Percentiles rank a stretch among this genome's conserved stretches.
Conservation (phyloP, 495 filamentous ascomycete species). For the Cryomyces minteri region DNA sequence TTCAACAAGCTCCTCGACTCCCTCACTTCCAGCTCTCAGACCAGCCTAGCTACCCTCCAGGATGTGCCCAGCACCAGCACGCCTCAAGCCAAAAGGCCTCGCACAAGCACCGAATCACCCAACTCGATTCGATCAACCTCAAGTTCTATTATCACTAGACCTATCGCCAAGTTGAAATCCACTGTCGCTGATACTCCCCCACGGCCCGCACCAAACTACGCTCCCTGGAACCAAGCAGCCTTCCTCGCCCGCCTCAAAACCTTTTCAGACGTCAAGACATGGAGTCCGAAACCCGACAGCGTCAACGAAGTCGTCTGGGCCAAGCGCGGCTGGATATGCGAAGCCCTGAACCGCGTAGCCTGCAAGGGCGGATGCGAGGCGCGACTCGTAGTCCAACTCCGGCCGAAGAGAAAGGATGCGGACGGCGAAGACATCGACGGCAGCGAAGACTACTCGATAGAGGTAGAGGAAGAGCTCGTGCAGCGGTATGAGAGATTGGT, state of each 20-base stretch:
- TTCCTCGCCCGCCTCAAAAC: constrained; percentile 72
- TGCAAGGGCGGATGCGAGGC: constrained; percentile 66
- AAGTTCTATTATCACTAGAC: not conserved
- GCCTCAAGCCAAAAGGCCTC: constrained; percentile 10
- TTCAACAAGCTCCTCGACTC: constrained; percentile 22
- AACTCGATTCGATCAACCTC: not conserved
- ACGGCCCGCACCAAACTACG: constrained; percentile 38
- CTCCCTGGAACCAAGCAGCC: constrained; percentile 64
- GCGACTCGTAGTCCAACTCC: constrained; percentile 63
- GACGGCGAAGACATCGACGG: constrained; percentile 36
- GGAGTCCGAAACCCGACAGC: constrained; percentile 60
- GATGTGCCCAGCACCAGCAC: constrained; percentile 5
- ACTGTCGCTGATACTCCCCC: not conserved
- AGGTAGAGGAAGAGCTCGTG: constrained; percentile 46
- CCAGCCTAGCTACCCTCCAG: constrained; percentile 2
- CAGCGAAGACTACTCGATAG: constrained; percentile 38
- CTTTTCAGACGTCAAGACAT: constrained; percentile 76
- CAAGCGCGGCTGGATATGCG: constrained; percentile 80
- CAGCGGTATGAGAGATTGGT: constrained; percentile 56
- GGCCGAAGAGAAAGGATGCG: constrained; percentile 7
- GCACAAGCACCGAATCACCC: not conserved
- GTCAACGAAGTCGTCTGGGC: constrained; percentile 93
- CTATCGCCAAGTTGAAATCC: not conserved
- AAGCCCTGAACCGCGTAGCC: constrained; percentile 62
- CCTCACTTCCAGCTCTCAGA: constrained; percentile 10